Evolutionary conservation across 2,329 filamentous ascomycete species (phyloP).

Genomic region (Talaromyces sp.): DNA sequence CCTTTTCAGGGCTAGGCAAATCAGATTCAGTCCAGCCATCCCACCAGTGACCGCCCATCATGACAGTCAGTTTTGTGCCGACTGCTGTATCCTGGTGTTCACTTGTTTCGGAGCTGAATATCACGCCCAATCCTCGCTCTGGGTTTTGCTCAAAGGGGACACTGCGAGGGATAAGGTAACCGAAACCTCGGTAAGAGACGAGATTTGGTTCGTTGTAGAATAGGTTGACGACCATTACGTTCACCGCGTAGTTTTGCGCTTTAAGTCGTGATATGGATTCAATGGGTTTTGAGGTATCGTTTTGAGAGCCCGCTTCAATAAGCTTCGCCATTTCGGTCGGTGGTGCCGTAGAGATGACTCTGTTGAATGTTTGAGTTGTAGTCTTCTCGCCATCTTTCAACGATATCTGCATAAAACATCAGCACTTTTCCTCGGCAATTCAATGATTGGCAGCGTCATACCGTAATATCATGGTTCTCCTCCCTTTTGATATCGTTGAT

Average conservation of each 20-base stretch:
- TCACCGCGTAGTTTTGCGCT: slow-evolving; percentile 61
- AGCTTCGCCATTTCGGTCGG: slow-evolving; percentile 27
- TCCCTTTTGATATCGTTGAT: slow-evolving; percentile 47
- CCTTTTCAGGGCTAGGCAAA: slow-evolving; percentile 64
- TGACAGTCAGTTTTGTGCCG: slow-evolving; percentile 87
- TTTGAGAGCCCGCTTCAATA: slow-evolving; percentile 21
- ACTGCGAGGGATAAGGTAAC: slow-evolving; percentile 82
- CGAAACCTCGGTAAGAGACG: slow-evolving; percentile 70
- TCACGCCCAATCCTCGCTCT: slow-evolving; percentile 80
- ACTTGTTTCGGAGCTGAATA: slow-evolving; percentile 78
- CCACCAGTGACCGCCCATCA: slow-evolving; percentile 95
- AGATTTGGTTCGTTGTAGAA: slow-evolving; percentile 69
- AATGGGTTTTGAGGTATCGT: slow-evolving; percentile 17
- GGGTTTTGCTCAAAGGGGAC: slow-evolving; percentile 70
- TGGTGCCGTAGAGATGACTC: slow-evolving; percentile 34
- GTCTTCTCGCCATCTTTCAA: slow-evolving; percentile 5
- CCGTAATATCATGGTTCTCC: slow-evolving; percentile 24
- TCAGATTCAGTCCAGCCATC: slow-evolving; percentile 53
- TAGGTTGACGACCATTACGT: slow-evolving; percentile 88
- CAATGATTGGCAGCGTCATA: slow-evolving; percentile 18
- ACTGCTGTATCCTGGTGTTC: slow-evolving; percentile 53
- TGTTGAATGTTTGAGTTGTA: slow-evolving; percentile 24
- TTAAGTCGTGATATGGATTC: slow-evolving; percentile 26
- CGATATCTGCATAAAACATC: slow-evolving; percentile 9
- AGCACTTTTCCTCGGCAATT: not conserved